Evolutionary conservation across 352 stramenopile genomes (phyloP).

Genomic region (Phytophthora ramorum): DNA sequence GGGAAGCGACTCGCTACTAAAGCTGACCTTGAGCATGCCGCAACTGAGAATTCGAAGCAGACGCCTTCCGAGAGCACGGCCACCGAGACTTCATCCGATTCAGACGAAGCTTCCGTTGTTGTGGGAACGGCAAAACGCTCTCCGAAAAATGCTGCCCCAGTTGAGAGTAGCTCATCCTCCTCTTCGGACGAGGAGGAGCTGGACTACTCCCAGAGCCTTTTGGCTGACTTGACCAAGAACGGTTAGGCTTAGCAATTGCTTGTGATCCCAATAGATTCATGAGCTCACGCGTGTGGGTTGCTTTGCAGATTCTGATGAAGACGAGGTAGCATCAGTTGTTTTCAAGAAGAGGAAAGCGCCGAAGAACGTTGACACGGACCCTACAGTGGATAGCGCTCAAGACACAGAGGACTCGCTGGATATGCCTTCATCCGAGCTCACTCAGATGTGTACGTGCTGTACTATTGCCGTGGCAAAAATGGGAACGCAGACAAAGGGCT

Average conservation of each 20-base stretch:
- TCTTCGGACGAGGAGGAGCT: conserved; percentile 67
- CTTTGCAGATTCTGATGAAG: conserved; percentile 41
- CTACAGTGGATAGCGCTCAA: conserved; percentile 44
- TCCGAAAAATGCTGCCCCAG: conserved; percentile 21
- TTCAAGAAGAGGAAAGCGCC: conserved; percentile 36
- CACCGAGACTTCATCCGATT: conserved; percentile 45
- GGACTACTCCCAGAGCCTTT: conserved; percentile 79
- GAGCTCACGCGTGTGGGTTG: conserved; percentile 23
- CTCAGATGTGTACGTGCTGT: conserved; percentile 56
- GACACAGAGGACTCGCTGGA: conserved; percentile 53
- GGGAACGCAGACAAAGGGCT: background rate
- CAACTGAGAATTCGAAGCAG: conserved; percentile 25
- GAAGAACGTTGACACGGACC: conserved; percentile 40
- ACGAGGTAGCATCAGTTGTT: conserved; percentile 22
- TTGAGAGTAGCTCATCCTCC: conserved; percentile 42
- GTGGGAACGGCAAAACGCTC: conserved; percentile 28
- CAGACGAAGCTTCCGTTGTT: conserved; percentile 10
- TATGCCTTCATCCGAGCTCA: conserved; percentile 53
- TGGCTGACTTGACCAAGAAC: conserved; percentile 74
- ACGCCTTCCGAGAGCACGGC: conserved; percentile 31
- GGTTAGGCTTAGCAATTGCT: conserved; percentile 50
- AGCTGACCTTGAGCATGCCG: conserved; percentile 16
- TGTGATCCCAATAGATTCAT: conserved; percentile 25
- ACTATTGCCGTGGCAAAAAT: background rate
- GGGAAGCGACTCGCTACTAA: conserved; percentile 40